phyloP scores from a whole-genome alignment of 169 alveolate genomes.

The Eimeria maxima region DNA sequence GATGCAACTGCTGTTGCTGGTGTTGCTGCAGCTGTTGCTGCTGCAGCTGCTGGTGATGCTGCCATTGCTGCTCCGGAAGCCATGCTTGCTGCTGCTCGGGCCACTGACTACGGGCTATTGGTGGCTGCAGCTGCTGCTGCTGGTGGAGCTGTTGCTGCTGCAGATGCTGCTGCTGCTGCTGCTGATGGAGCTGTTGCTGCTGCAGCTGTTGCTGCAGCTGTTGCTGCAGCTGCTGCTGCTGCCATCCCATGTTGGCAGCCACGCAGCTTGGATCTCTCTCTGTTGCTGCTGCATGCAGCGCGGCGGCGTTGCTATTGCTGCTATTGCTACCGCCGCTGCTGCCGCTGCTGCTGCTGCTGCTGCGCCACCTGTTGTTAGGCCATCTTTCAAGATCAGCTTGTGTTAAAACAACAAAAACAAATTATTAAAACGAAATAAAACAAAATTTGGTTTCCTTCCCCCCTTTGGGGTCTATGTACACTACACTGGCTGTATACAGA shows the following conservation, averaged over 20 bases:
- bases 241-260: not conserved
- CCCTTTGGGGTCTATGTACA: no score
- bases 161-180: conserved; percentile 22
- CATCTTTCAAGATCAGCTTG: not conserved
- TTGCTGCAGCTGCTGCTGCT: conserved; percentile 53
- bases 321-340: conserved; percentile 23
- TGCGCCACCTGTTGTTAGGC: not conserved
- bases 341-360: conserved; percentile 39
- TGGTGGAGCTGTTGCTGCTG: conserved; percentile 21
- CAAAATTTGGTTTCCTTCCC: not conserved
- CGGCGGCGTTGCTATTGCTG: conserved; percentile 17
- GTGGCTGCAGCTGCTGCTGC: conserved; percentile 1
- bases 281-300: conserved; percentile 23
- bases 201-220: conserved; percentile 47
- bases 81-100: conserved; percentile 35
- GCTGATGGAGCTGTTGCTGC: conserved; percentile 12
- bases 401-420: not conserved
- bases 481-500: not conserved
- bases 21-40: conserved; percentile 36
- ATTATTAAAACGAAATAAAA: not conserved
- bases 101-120: conserved; percentile 32
- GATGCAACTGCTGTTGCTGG: no score
- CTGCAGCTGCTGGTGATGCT: conserved; percentile 29
- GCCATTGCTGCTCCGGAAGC: conserved; percentile 5
- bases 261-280: not conserved